These are phyloP conservation scores for Sporisorium graminicola DNA, from an alignment of 1,284 basidiomycete species.

Conservation along the genomic window DNA sequence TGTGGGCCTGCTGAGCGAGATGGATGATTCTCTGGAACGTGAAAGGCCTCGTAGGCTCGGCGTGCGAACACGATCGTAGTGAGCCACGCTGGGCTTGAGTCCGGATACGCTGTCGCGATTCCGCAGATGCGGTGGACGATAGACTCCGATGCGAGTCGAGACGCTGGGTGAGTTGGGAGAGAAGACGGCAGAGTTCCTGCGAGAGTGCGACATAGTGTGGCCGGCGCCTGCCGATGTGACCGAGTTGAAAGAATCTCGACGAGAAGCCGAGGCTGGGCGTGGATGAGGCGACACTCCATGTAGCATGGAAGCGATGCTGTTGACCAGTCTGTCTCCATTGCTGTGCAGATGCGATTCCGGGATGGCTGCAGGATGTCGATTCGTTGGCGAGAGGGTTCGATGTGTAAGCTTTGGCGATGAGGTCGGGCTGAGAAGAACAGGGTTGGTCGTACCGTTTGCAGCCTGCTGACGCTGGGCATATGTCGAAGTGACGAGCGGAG, in stretches of 20 bases:
- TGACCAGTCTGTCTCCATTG: slow-evolving; percentile 34
- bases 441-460: slow-evolving; percentile 6
- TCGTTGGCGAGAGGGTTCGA: slow-evolving; percentile 41
- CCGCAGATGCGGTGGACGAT: slow-evolving; percentile 59
- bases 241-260: slow-evolving; percentile 50
- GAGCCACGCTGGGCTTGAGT: slow-evolving; percentile 54
- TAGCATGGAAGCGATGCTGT: slow-evolving; percentile 49
- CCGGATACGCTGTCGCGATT: slow-evolving; percentile 47
- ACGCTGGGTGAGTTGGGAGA: slow-evolving; percentile 41
- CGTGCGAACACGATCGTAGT: slow-evolving; percentile 61
- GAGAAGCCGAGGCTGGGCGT: slow-evolving; percentile 34
- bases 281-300: slow-evolving; percentile 10
- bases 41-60: slow-evolving; percentile 57
- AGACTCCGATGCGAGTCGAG: slow-evolving; percentile 46
- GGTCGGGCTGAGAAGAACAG: slow-evolving; percentile 27
- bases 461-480: slow-evolving; percentile 20
- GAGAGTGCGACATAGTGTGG: slow-evolving; percentile 47
- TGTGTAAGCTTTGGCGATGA: slow-evolving; percentile 45
- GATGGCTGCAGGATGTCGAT: slow-evolving; percentile 30
- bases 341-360: slow-evolving; percentile 22
- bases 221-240: slow-evolving; percentile 28
- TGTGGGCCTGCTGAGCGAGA: slow-evolving; percentile 43
- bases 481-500: slow-evolving; percentile 28
- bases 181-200: slow-evolving; percentile 44
- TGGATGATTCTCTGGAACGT: slow-evolving; percentile 53